Percentiles rank a stretch among this genome's conserved stretches.
Conservation (phyloP, 768 basidiomycete species). For the Coprinellus aureogranulatus region DNA sequence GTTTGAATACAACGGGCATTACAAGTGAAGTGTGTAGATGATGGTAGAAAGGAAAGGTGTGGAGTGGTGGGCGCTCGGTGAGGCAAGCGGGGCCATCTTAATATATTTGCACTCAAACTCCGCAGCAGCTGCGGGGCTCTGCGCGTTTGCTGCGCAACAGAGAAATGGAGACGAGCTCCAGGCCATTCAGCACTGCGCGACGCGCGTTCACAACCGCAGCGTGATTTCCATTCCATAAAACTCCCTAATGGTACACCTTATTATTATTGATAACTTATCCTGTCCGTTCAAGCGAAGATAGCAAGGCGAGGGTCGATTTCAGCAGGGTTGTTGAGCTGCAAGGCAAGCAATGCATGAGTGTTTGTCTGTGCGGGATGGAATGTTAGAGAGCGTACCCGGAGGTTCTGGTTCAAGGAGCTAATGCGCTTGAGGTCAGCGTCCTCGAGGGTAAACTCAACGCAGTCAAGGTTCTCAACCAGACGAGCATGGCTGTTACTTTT, state of each 20-base stretch:
- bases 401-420: conserved; percentile 50
- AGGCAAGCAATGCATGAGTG: conserved; percentile 9
- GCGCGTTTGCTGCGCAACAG: conserved; percentile 27
- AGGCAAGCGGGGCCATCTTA: conserved; percentile 5
- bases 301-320: conserved; percentile 63
- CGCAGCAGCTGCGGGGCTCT: conserved; percentile 23
- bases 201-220: no score
- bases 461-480: conserved; percentile 49
- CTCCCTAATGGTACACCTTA: not conserved
- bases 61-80: not conserved
- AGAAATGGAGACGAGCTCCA: no score
- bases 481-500: conserved; percentile 56
- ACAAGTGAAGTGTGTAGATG: conserved; percentile 18
- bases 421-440: conserved; percentile 58
- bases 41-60: conserved; percentile 6
- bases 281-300: conserved; percentile 62
- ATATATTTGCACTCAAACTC: conserved; percentile 41
- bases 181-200: no score
- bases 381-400: conserved; percentile 6
- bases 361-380: no score
- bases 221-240: not conserved
- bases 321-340: conserved; percentile 67
- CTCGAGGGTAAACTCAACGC: conserved; percentile 45
- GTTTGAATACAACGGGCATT: conserved; percentile 64
- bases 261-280: not conserved